Base-by-base conservation (phyloP, 2,329 filamentous ascomycete species). In the Stachybotrys chlorohalonatus region DNA sequence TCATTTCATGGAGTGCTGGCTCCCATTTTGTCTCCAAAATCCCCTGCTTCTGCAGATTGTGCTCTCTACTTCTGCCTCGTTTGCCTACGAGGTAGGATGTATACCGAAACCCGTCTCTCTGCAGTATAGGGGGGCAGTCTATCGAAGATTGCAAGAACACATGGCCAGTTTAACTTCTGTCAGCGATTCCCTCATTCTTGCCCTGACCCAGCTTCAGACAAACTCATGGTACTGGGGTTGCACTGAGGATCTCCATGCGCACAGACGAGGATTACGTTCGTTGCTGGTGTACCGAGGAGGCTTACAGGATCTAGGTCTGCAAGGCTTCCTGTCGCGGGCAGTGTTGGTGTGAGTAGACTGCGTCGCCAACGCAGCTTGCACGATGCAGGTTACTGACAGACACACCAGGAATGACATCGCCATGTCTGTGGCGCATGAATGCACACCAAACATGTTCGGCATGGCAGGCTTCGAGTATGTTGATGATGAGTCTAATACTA, bases 211-310 rank as follows among this genome's bases (percentile, higher is more conserved):
- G 60, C 69, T 80, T 56, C 70, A 77, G 24, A 63, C 77, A 30
- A 73, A 78, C 49, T 78, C 79, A 55, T 82, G 79, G 78, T 80
- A 79, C 60, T 80, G 77, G 76, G 76, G 77, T 6, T 73, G 72
- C 31, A 72, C 70, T 0, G 62, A 68, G 45, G 73, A 76, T 56
- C 66, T 80, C 11, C 67, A 70, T 30, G 70, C 72, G 1, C 78
- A 81, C 53, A 70, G 80, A 56, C 63, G 62, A 7, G 77, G 77
- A 0, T 67, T 82, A 15, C 68, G 70, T 56, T 72, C 73, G 51
- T 78, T 81, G 75, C 71, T 81, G 9, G 63, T 63, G 24, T 59
- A 75, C 50, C 69, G 76, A 30, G 78, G 77, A 11, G 76, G 78
- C 0, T 66, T 79, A 48, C 65, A 70, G 17, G 66, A 68, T 8